phyloP scores from a whole-genome alignment of 169 alveolate species.

The Plasmodium knowlesi region DNA sequence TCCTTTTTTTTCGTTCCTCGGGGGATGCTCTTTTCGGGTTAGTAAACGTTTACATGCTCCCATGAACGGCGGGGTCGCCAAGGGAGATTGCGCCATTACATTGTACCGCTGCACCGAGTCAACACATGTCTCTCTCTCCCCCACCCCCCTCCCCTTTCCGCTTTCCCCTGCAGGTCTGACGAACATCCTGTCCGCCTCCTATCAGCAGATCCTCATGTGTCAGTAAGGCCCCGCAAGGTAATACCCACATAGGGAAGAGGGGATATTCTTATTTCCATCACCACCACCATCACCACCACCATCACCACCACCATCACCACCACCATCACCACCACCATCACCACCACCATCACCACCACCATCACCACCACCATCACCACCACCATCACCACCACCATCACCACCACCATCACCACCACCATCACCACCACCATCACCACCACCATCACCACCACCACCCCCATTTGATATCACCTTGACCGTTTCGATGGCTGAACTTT shows the following conservation, averaged over 20 bases:
- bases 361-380: no score
- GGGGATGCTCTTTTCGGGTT: conserved; percentile 46
- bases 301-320: no score
- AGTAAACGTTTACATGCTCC: no score
- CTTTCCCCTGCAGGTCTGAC: conserved; percentile 24
- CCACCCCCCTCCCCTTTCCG: not conserved
- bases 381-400: no score
- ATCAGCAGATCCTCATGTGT: conserved; percentile 65
- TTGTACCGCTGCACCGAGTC: not conserved
- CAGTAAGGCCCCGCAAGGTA: not conserved
- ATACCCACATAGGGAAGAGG: not conserved
- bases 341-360: no score
- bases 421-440: no score
- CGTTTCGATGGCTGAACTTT: not conserved
- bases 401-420: no score
- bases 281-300: no score
- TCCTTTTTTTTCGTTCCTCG: conserved; percentile 49
- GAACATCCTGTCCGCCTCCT: conserved; percentile 62
- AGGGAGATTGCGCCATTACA: not conserved
- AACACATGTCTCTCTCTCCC: not conserved
- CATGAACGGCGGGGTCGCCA: not conserved
- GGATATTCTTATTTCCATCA: not conserved
- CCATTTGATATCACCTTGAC: not conserved
- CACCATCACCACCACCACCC: no score
- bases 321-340: no score